Conservation (phyloP, 1,284 basidiomycete genomes). For the Puccinia polysora region DNA sequence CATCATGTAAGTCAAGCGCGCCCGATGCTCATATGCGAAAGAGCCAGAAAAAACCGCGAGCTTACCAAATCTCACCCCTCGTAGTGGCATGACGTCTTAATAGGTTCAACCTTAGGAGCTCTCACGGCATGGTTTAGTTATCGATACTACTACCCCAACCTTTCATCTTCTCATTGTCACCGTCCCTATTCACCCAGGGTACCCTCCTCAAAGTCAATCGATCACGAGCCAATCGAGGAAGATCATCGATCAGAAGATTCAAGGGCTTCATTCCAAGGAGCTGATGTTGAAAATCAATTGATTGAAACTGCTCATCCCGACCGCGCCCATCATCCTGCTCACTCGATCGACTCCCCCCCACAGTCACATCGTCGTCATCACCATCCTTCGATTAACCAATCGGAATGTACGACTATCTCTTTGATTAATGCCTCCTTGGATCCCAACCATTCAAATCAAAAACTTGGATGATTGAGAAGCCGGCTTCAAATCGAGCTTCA, state of each 20-base stretch:
- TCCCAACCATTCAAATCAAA: too few relatives aligned
- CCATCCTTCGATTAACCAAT: too few relatives aligned
- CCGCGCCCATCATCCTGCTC: constrained; percentile 7
- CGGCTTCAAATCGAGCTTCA: too few relatives aligned
- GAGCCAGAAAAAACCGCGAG: constrained; percentile 82
- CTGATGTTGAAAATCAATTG: constrained; percentile 11
- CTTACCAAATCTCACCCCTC: constrained; percentile 56
- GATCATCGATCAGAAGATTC: constrained; percentile 10
- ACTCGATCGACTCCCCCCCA: not conserved
- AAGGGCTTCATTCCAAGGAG: not conserved
- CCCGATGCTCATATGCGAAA: not conserved
- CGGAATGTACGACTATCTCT: too few relatives aligned
- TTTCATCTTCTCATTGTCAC: constrained; percentile 57
- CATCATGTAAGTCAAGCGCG: constrained; percentile 53
- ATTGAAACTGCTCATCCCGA: not conserved
- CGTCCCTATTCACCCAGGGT: constrained; percentile 68
- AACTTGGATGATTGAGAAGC: too few relatives aligned
- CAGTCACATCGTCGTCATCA: too few relatives aligned
- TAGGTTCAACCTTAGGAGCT: constrained; percentile 72
- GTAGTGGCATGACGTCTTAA: constrained; percentile 77
- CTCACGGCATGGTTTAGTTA: constrained; percentile 71
- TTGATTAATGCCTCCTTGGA: too few relatives aligned
- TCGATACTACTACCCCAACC: constrained; percentile 58
- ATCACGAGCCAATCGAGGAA: not conserved
- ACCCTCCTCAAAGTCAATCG: not conserved